These are phyloP conservation scores for Morella rubra DNA, from an alignment of 306 rosid species.

Conservation along the genomic window DNA sequence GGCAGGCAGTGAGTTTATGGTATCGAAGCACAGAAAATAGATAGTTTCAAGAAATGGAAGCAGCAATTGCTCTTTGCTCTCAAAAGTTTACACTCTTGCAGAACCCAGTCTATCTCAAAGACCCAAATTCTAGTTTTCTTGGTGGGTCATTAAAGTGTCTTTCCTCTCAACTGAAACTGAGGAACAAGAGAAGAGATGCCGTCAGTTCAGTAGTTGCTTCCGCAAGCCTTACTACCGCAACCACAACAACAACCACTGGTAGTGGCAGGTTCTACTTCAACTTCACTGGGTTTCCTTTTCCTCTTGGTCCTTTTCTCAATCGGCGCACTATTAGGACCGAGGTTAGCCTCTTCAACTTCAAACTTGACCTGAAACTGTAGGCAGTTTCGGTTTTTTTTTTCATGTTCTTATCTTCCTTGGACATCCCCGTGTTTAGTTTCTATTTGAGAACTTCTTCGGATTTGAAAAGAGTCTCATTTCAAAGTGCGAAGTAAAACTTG, in stretches of 20 bases:
- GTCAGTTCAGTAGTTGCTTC: slow-evolving; percentile 57
- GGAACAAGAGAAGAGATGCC: slow-evolving; percentile 43
- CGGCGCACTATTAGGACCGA: slow-evolving; percentile 81
- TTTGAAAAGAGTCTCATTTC: not conserved
- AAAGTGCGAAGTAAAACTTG: not conserved
- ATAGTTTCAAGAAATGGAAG: slow-evolving; percentile 40
- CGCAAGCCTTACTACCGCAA: slow-evolving; percentile 31
- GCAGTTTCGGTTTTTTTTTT: slow-evolving; percentile 14
- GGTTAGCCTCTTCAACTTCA: slow-evolving; percentile 39
- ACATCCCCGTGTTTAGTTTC: not conserved
- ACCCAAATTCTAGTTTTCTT: slow-evolving; percentile 40
- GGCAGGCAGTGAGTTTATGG: not conserved
- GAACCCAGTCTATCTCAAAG: slow-evolving; percentile 40
- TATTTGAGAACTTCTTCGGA: not conserved
- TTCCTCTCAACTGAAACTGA: slow-evolving; percentile 41
- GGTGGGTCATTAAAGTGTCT: slow-evolving; percentile 58
- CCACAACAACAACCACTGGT: slow-evolving; percentile 24
- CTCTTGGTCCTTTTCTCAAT: slow-evolving; percentile 91
- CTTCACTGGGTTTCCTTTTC: slow-evolving; percentile 94
- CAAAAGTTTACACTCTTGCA: slow-evolving; percentile 60
- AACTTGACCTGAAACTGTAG: slow-evolving; percentile 13
- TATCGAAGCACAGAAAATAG: slow-evolving; percentile 8
- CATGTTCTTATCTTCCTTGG: not conserved
- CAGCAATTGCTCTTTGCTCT: slow-evolving; percentile 52
- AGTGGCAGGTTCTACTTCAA: slow-evolving; percentile 88